Evolutionary conservation across 345 rosid genomes (phyloP).

Genomic region (Citrus unshiu): DNA sequence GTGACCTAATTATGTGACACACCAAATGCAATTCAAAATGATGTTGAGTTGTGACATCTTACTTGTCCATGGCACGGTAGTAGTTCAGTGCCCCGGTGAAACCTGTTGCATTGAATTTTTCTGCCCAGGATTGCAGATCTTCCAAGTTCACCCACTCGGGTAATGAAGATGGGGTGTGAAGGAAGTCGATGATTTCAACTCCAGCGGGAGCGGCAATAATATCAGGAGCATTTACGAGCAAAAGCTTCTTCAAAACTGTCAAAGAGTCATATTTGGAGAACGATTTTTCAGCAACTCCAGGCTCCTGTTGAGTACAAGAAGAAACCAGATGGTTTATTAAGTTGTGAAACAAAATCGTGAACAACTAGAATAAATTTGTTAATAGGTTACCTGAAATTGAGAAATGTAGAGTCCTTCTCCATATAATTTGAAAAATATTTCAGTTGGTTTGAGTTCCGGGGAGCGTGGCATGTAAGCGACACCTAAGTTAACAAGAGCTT

Average conservation of each 20-base stretch:
- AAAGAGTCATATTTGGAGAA: conserved; percentile 20
- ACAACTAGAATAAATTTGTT: too few species aligned
- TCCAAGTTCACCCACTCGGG: conserved; percentile 29
- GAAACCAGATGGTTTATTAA: not conserved
- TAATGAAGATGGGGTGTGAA: conserved; percentile 22
- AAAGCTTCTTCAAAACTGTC: conserved; percentile 29
- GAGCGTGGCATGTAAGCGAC: conserved; percentile 22
- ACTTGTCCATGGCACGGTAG: conserved; percentile 24
- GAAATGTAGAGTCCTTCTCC: conserved; percentile 23
- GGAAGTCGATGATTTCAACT: conserved; percentile 28
- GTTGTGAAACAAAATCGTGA: too few species aligned
- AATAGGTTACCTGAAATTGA: conserved; percentile 21
- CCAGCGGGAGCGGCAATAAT: conserved; percentile 24
- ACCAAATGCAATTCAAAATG: too few species aligned
- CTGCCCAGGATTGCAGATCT: conserved; percentile 26
- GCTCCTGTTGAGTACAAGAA: conserved; percentile 8
- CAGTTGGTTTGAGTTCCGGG: conserved; percentile 13
- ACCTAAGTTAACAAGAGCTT: conserved; percentile 20
- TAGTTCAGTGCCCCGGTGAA: conserved; percentile 34
- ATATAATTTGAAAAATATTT: not conserved
- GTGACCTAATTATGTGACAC: too few species aligned
- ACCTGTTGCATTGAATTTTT: conserved; percentile 25
- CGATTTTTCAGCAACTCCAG: conserved; percentile 24
- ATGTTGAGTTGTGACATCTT: not conserved
- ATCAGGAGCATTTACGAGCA: conserved; percentile 21